A percentile compares a stretch with the other conserved stretches of the same genome.
phyloP scores from a whole-genome alignment of 345 rosid species.

The Sisymbrium irio region DNA sequence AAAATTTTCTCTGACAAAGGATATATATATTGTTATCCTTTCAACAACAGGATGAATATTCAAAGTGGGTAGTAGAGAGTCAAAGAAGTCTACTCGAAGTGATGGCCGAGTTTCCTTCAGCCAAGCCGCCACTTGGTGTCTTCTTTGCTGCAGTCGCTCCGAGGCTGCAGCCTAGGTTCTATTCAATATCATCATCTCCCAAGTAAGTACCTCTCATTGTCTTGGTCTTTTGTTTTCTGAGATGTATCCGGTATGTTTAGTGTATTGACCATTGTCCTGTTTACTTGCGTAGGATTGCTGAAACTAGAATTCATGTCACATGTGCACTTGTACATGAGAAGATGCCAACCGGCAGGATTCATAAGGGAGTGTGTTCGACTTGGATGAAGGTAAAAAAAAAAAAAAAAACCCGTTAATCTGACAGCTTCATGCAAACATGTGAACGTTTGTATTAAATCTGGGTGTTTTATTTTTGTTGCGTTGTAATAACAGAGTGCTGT shows the following conservation, averaged over 20 bases:
- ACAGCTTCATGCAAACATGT: conserved; percentile 7
- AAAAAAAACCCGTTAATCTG: not conserved
- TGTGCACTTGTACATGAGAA: conserved; percentile 91
- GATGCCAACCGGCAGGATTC: conserved; percentile 79
- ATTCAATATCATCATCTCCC: conserved; percentile 97
- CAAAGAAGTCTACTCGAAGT: conserved; percentile 98
- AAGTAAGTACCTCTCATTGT: conserved; percentile 44
- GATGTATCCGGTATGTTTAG: not conserved
- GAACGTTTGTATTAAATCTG: not conserved
- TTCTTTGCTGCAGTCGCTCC: conserved; percentile 97
- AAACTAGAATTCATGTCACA: conserved; percentile 87
- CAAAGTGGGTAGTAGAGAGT: conserved; percentile 77
- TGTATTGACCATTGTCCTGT: not conserved
- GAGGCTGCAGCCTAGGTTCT: conserved; percentile 89
- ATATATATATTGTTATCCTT: not conserved
- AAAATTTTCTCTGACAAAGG: not conserved
- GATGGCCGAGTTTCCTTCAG: conserved; percentile 92
- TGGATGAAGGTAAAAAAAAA: conserved; percentile 64
- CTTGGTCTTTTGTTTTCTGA: not conserved
- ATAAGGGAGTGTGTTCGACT: conserved; percentile 93
- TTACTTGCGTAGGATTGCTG: conserved; percentile 57
- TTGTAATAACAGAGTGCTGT: conserved; percentile 53
- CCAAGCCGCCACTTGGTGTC: conserved; percentile 89
- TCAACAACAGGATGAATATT: conserved; percentile 76
- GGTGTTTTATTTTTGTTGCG: not conserved